Evolutionary conservation across 768 basidiomycete species (phyloP), one percentile per base, ranked within the genome.

Genomic region (Ramaria sp.): DNA sequence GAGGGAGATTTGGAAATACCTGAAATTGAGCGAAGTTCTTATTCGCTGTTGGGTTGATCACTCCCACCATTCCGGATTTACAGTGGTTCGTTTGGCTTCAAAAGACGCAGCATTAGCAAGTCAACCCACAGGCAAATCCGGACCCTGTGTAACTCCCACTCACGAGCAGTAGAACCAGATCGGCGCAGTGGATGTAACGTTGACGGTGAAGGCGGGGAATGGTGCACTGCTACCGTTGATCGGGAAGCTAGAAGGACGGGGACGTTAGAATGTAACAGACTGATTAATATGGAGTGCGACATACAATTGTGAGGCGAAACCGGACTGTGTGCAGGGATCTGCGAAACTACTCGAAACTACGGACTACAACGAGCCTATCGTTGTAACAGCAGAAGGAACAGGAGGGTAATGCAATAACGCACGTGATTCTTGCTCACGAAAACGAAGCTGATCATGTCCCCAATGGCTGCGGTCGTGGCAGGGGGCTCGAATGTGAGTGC

Each of bases 141-240:
- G 9, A n/a, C 31, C 5, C n/a, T 31, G 34, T 30, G 1, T n/a
- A 22, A 13, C 34, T 37, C 34, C 33, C 10, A 39, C 55, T 59
- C 79, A 52, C 51, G 51, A 3, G 61, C 81, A 83, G 75, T 72
- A 82, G 74, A 83, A 82, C 81, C 81, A 84, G 33, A 81, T 67
- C 13, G 82, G 79, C 2, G 69, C 61, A n/a, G 70, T 67, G 63
- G 79, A 70, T 52, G 70, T 66, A 53, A 82, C 63, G 43, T 72
- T 75, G 69, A 81, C 69, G 51, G 66, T 75, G 72, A 72, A 80
- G 34, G 71, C 62, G 17, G 75, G 75, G 51, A 77, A 66, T 19
- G 51, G 6, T 10, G 75, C 65, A 27, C 65, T 65, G 33, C 66
- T 61, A 13, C 68, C 58, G 33, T 75, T 70, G 24, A 68, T 60